Conservation (phyloP, 2,329 filamentous ascomycete species). For the Grosmannia clavigera region DNA sequence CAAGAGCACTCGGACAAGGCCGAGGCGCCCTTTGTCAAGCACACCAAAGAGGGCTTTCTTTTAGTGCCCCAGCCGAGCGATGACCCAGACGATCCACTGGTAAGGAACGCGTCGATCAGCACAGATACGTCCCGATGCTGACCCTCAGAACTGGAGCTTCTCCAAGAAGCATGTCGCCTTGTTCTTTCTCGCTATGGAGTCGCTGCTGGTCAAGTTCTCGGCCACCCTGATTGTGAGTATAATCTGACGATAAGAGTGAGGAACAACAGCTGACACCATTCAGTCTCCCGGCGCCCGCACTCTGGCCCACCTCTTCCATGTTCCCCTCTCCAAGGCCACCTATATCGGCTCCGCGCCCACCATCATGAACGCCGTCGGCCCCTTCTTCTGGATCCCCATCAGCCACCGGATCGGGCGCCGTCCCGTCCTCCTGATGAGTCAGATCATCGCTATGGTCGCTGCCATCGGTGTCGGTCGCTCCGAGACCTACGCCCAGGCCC, state of each 20-base stretch:
- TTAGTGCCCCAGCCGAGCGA: neutral
- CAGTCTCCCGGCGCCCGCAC: neutral
- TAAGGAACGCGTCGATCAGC: neutral
- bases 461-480: constrained; percentile 9
- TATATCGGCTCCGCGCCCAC: constrained; percentile 11
- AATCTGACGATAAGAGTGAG: too few relatives aligned
- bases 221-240: neutral
- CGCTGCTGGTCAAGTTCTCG: neutral
- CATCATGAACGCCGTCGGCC: constrained; percentile 9
- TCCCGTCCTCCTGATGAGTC: constrained; percentile 10
- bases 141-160: neutral
- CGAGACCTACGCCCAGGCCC: constrained; percentile 4
- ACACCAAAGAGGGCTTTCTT: neutral
- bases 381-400: constrained; percentile 12
- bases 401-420: constrained; percentile 12
- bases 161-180: neutral
- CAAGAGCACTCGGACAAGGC: neutral
- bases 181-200: neutral
- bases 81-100: neutral
- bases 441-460: constrained; percentile 8
- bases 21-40: neutral
- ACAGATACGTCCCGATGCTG: neutral
- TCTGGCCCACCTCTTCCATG: neutral
- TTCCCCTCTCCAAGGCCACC: constrained; percentile 5
- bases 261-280: too few relatives aligned